Conservation (phyloP, 768 basidiomycete species). For the Russula griseocarnosa region DNA sequence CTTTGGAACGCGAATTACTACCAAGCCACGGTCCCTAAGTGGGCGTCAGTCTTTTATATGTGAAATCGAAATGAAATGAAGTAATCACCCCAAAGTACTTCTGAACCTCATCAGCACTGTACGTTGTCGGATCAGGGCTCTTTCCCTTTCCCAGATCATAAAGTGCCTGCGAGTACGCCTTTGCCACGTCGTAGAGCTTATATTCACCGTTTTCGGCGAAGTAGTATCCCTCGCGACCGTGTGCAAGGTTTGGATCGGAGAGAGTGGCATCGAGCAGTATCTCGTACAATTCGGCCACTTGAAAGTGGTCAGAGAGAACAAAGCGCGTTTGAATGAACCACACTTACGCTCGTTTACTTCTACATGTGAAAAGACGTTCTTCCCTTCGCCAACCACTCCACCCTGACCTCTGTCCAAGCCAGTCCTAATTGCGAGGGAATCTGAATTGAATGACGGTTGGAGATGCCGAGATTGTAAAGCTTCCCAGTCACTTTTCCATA, state of each 20-base stretch:
- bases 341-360: slow-evolving; percentile 51
- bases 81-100: slow-evolving; percentile 37
- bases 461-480: slow-evolving; percentile 49
- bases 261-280: slow-evolving; percentile 41
- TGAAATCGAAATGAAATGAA: neutral
- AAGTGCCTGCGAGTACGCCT: slow-evolving; percentile 38
- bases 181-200: slow-evolving; percentile 36
- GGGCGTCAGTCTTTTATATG: slow-evolving; percentile 1
- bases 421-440: slow-evolving; percentile 46
- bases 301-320: neutral
- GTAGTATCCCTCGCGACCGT: slow-evolving; percentile 39
- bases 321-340: neutral
- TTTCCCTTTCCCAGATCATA: slow-evolving; percentile 33
- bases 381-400: slow-evolving; percentile 54
- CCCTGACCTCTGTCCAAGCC: slow-evolving; percentile 46
- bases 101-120: slow-evolving; percentile 41
- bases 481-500: slow-evolving; percentile 50
- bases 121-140: slow-evolving; percentile 43
- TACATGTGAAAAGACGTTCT: slow-evolving; percentile 57
- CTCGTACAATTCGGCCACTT: slow-evolving; percentile 45
- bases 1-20: slow-evolving; percentile 44
- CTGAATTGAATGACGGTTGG: slow-evolving; percentile 51
- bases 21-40: slow-evolving; percentile 27
- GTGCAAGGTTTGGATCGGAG: slow-evolving; percentile 28
- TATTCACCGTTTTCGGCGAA: slow-evolving; percentile 38